Conservation (phyloP, 345 rosid genomes). For the Syzygium aromaticum region DNA sequence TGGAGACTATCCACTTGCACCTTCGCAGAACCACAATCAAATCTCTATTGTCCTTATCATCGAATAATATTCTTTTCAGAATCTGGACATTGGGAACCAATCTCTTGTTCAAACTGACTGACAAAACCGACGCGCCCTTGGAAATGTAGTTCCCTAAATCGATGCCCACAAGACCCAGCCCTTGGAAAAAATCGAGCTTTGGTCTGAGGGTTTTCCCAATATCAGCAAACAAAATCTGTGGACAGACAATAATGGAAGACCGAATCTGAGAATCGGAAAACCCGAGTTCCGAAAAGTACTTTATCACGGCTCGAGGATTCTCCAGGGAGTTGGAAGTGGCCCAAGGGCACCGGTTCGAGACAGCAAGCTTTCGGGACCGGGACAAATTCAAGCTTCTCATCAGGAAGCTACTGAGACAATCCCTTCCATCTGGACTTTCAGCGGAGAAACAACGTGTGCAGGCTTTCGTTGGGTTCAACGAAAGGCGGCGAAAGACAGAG, state of each 20-base stretch:
- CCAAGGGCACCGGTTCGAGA: not conserved
- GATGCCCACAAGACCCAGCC: constrained; percentile 17
- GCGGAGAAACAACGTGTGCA: not conserved
- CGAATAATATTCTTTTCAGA: constrained; percentile 9
- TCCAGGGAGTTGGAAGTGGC: constrained; percentile 6
- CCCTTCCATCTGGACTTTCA: not conserved
- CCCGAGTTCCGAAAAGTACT: constrained; percentile 3
- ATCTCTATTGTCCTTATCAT: constrained; percentile 10
- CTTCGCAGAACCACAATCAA: constrained; percentile 10
- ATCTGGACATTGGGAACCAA: constrained; percentile 16
- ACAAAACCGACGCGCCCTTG: constrained; percentile 1
- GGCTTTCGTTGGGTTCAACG: not conserved
- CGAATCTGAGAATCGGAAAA: constrained; percentile 15
- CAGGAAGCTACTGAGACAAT: not conserved
- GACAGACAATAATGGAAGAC: not conserved
- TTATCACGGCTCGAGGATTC: constrained; percentile 6
- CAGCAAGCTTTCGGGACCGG: not conserved
- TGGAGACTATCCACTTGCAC: constrained; percentile 9
- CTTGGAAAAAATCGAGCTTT: constrained; percentile 21
- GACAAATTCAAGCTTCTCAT: not conserved
- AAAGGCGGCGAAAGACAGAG: not conserved
- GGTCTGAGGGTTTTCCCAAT: constrained; percentile 17
- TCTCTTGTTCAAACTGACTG: constrained; percentile 11
- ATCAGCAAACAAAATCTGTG: constrained; percentile 14
- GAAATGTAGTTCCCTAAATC: constrained; percentile 16